phyloP scores from a whole-genome alignment of 2,329 filamentous ascomycete species.

The Leptographium procerum region DNA sequence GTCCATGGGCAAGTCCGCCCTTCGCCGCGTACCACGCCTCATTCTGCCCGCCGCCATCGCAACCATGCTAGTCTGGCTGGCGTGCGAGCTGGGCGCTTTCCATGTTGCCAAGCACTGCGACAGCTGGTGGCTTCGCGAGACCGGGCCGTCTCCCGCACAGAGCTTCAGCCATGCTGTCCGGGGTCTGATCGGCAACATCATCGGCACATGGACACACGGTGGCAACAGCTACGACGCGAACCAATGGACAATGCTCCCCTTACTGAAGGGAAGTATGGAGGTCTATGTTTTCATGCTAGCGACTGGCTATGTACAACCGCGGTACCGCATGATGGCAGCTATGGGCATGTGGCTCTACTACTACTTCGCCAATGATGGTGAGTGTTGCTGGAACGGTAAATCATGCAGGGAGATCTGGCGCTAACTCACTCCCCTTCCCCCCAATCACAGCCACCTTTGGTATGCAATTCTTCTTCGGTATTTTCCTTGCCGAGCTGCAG shows the following conservation, averaged over 20 bases:
- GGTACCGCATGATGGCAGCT: constrained; percentile 36
- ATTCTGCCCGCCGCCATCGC: constrained; percentile 45
- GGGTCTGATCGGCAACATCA: constrained; percentile 31
- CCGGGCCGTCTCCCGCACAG: constrained; percentile 29
- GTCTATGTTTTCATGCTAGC: constrained; percentile 42
- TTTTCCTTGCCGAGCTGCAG: constrained; percentile 49
- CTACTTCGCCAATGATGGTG: constrained; percentile 26
- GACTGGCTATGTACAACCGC: constrained; percentile 35
- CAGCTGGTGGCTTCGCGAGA: constrained; percentile 46
- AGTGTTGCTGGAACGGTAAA: constrained; percentile 3
- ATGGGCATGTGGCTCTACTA: constrained; percentile 37
- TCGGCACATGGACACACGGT: constrained; percentile 39
- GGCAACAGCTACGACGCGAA: constrained; percentile 44
- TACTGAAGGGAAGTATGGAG: constrained; percentile 42
- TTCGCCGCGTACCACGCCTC: constrained; percentile 46
- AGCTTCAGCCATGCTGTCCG: constrained; percentile 29
- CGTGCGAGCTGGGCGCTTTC: constrained; percentile 44
- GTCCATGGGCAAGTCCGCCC: constrained; percentile 43
- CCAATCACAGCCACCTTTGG: constrained; percentile 38
- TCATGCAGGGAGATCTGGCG: background rate
- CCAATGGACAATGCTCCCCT: constrained; percentile 46
- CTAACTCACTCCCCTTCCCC: constrained; percentile 9
- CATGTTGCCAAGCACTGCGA: constrained; percentile 43
- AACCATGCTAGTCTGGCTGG: constrained; percentile 41
- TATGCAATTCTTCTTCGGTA: constrained; percentile 51